Evolutionary conservation across 805 yeast genomes (phyloP).

Genomic region (Priceomyces castillae): DNA sequence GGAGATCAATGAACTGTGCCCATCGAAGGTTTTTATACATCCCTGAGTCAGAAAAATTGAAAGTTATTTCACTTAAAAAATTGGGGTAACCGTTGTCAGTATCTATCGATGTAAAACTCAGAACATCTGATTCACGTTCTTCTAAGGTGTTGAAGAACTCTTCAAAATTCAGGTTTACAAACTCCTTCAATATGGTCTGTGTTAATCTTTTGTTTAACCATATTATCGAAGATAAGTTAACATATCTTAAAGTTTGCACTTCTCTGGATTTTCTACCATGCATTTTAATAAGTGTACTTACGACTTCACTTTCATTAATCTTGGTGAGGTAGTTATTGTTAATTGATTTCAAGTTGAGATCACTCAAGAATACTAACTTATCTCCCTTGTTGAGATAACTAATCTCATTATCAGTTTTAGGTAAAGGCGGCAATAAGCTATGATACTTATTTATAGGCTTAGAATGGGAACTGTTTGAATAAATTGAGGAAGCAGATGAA

Average conservation of each 20-base stretch:
- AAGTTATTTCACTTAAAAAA: slow-evolving; percentile 21
- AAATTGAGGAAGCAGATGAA: slow-evolving; percentile 25
- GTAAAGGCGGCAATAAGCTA: slow-evolving; percentile 38
- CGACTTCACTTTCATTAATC: slow-evolving; percentile 32
- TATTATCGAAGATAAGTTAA: slow-evolving; percentile 44
- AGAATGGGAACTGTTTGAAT: slow-evolving; percentile 22
- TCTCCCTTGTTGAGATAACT: slow-evolving; percentile 29
- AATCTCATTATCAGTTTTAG: slow-evolving; percentile 25
- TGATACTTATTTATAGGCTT: slow-evolving; percentile 35
- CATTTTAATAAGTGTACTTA: slow-evolving; percentile 24
- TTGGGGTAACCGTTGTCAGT: not conserved
- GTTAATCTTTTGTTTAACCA: slow-evolving; percentile 45
- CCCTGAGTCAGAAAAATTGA: slow-evolving; percentile 45
- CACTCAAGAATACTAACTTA: slow-evolving; percentile 37
- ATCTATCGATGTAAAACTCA: not conserved
- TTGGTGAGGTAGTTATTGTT: slow-evolving; percentile 28
- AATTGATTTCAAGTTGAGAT: slow-evolving; percentile 39
- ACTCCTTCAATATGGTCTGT: slow-evolving; percentile 32
- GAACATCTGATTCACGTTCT: slow-evolving; percentile 5
- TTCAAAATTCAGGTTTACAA: slow-evolving; percentile 14
- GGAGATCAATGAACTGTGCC: slow-evolving; percentile 34
- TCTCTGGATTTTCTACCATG: slow-evolving; percentile 17
- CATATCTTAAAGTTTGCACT: slow-evolving; percentile 26
- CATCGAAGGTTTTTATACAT: slow-evolving; percentile 42
- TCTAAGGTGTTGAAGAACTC: not conserved